Evolutionary conservation across 257 asterid genomes (phyloP).

Genomic region (Ophiorrhiza pumila): DNA sequence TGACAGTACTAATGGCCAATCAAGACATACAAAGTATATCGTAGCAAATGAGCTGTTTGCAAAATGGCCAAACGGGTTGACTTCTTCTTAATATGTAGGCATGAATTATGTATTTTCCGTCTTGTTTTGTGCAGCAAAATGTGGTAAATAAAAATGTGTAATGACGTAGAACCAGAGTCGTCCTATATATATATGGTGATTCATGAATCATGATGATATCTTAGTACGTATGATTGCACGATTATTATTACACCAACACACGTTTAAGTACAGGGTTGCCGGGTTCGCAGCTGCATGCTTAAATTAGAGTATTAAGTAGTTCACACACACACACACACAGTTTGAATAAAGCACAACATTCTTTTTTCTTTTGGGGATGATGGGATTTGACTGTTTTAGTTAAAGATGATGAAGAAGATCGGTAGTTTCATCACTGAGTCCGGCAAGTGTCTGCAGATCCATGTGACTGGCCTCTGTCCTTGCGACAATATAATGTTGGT

Average conservation of each 20-base stretch:
- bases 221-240: neutral
- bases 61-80: constrained; percentile 1
- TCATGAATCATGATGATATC: neutral
- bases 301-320: too few species aligned
- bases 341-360: too few species aligned
- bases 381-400: too few species aligned
- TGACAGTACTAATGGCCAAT: neutral
- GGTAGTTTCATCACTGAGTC: neutral
- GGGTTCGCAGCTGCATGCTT: too few species aligned
- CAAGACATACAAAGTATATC: neutral
- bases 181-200: too few species aligned
- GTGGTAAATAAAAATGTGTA: neutral
- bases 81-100: neutral
- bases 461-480: neutral
- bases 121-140: neutral
- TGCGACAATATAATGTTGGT: neutral
- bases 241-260: neutral
- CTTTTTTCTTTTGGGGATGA: too few species aligned
- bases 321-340: too few species aligned
- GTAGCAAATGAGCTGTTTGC: constrained; percentile 1
- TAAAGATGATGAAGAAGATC: neutral
- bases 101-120: neutral
- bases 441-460: neutral
- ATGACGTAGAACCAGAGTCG: neutral
- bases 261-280: neutral